Evolutionary conservation across 805 yeast genomes (phyloP), one percentile per base, ranked within the genome.

Genomic region (Pichia deserticola): DNA sequence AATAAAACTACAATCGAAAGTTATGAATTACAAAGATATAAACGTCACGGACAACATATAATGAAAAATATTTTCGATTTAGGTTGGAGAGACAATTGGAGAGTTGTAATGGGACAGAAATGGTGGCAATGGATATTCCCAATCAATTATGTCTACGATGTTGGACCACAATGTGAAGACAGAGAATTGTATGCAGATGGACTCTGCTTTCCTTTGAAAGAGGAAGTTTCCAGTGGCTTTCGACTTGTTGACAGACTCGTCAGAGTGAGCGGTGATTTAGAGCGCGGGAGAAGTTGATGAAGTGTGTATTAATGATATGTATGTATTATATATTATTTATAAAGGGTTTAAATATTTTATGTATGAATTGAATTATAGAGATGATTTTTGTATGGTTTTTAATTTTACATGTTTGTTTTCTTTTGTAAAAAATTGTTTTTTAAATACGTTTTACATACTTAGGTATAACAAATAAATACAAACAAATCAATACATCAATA

Each of bases 1-100:
- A 92, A 92, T 67, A 68, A 72, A 52, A 90, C 97, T 5, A 92
- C 98, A 0, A 75, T 92, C 29, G 99, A 93, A 66, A 70, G 81
- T 51, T 81, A 78, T 59, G 87, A 82, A 39, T 59, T 61, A 34
- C 71, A 75, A 43, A 71, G 84, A 57, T 73, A 72, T 54, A 63
- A 73, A 48, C 65, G 71, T 39, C 75, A 25, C 29, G 5, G 65
- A 71, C 60, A 60, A 68, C 45, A 64, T 20, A 20, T 69, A 7
- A 54, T 74, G 7, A 89, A 84, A 1, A 87, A 92, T 64, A 70
- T 88, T 5, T 93, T 82, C 65, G 88, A 90, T 65, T 60, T 92
- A 37, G 97, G 97, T 0, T 60, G 62, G 27, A 54, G 59, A 43
- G 59, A 64, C 7, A 93, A 93, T 63, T 82, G 89, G 86, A 54